Conservation (phyloP, 345 rosid genomes). For the Reutealis trisperma region DNA sequence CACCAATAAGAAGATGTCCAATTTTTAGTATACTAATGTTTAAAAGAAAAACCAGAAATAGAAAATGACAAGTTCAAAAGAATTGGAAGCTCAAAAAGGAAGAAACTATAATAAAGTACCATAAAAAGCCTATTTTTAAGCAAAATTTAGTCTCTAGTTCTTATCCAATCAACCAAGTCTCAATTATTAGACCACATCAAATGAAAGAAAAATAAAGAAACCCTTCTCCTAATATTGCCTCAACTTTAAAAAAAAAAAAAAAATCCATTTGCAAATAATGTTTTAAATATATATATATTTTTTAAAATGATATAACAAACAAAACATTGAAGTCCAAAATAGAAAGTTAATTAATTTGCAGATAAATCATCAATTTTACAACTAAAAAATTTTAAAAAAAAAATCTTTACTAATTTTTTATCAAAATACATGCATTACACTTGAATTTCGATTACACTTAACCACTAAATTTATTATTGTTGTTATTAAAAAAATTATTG, state of each 20-base stretch:
- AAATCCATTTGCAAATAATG: constrained; percentile 4
- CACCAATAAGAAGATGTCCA: constrained; percentile 1
- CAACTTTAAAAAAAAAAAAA: neutral
- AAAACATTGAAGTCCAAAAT: neutral
- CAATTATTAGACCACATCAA: too few relatives aligned
- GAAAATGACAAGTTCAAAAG: neutral
- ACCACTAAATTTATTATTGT: neutral
- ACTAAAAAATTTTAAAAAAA: neutral
- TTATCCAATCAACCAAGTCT: too few relatives aligned
- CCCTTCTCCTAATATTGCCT: neutral
- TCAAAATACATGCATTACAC: neutral
- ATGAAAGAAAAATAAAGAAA: too few relatives aligned
- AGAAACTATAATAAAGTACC: constrained; percentile 3
- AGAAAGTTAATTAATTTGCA: neutral
- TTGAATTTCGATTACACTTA: constrained; percentile 1
- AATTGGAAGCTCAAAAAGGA: neutral
- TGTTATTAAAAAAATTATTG: neutral
- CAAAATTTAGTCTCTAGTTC: too few relatives aligned
- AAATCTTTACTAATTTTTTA: neutral
- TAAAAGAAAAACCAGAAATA: neutral
- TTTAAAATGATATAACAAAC: neutral
- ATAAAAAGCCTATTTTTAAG: neutral
- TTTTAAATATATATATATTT: too few relatives aligned
- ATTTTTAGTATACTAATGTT: neutral
- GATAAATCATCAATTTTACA: neutral